phyloP scores from a whole-genome alignment of 2,329 filamentous ascomycete genomes.

The Aspergillus japonicus region DNA sequence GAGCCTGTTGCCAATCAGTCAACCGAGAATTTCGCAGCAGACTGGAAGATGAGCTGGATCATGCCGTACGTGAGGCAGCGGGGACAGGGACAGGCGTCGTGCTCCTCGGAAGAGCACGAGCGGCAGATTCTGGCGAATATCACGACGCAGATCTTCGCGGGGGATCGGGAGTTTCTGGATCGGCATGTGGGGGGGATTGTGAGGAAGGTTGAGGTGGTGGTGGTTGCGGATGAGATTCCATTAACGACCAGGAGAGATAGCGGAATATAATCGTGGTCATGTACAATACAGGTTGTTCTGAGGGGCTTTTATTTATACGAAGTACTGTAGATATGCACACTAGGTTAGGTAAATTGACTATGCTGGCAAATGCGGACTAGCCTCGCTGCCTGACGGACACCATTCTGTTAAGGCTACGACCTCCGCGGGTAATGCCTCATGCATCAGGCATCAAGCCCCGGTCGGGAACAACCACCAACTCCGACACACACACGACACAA shows the following conservation, averaged over 20 bases:
- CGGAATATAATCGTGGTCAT: too few species aligned
- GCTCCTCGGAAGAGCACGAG: neutral
- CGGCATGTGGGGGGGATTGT: neutral
- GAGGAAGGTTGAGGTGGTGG: neutral
- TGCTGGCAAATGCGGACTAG: too few species aligned
- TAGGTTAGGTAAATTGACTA: too few species aligned
- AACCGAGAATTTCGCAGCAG: neutral
- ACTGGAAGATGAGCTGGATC: conserved; percentile 3
- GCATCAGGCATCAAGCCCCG: too few species aligned
- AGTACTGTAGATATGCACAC: too few species aligned
- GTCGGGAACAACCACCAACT: too few species aligned
- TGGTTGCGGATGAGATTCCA: conserved; percentile 5
- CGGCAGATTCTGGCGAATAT: conserved; percentile 1
- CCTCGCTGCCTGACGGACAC: too few species aligned
- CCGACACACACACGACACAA: too few species aligned
- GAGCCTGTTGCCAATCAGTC: neutral
- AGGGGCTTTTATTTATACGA: too few species aligned
- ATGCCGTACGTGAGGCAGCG: neutral
- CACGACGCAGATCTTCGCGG: conserved; percentile 5
- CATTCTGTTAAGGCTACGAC: too few species aligned
- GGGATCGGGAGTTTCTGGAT: conserved; percentile 4
- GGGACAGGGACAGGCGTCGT: neutral
- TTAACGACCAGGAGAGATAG: neutral
- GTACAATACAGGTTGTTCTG: too few species aligned
- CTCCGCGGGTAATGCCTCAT: too few species aligned